Base-by-base conservation (phyloP, 2,329 filamentous ascomycete genomes). In the Leptographium lundbergii region DNA sequence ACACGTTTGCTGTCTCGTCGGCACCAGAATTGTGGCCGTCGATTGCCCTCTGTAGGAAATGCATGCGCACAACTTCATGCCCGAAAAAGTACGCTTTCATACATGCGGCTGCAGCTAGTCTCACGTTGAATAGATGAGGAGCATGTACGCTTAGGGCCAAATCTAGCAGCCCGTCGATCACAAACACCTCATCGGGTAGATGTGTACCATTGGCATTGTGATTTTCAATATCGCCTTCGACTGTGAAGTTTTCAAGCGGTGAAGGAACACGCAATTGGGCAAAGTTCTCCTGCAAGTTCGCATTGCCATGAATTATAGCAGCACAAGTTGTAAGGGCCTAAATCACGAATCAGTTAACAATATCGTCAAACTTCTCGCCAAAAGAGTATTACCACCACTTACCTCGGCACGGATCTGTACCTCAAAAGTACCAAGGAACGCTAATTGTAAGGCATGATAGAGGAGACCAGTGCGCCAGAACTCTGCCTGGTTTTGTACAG, bases 101-200 rank as follows among this genome's bases (percentile, higher is more conserved):
- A 67, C 92, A 95, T 66, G 92, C 87, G 69, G 88, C 94, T 25
- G 89, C 91, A 24, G 92, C 88, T 67, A 91, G 81, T 27, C 94
- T 85, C 45, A 92, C 77, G 70, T 95, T 87, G 65, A 96, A 88
- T 42, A 88, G 78, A 57, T 85, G 79, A 24, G 82, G 73, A 0
- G 85, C 75, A 34, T 86, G 79, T 25, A 87, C 76, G 59, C 85
- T 85, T 10, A 99, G 76, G 0, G 87, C 85, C 51, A 96, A 75
- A 65, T 96, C 90, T 54, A 99, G 77, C 22, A 99, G 77, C 1
- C 89, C 94, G 70, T 97, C 92, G 66, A 99, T 96, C 34, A 99
- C 90, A 71, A 95, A 96, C 39, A 92, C 84, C 59, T 81, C 81
- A 17, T 78, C 42, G 7, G 52, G 73, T 11, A 77, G 71, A n/a